Base-by-base conservation (phyloP, 1,284 basidiomycete genomes). In the Cryptococcus deneoformans region DNA sequence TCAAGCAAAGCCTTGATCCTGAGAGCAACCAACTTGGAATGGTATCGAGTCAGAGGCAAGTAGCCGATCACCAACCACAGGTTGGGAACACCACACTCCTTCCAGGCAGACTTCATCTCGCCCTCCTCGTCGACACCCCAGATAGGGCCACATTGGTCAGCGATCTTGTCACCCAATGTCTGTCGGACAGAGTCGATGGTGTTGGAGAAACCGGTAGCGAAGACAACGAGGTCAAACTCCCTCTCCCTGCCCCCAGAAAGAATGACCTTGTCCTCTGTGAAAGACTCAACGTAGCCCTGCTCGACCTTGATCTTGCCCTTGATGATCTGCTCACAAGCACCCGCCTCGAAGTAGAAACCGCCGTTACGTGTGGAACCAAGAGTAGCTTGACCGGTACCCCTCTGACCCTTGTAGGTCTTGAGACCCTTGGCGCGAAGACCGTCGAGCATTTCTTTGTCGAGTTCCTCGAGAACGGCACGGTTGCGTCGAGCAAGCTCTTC, bases 161-260 rank as follows among this genome's bases (percentile, higher is more conserved):
- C 80, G 8, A 84, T 72, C 9, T 83, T 80, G n/a, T 84, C 79
- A 0, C 81, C 81, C 20, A 82, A 62, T 4, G 64, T 66, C 65
- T 49, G 46, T 34, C 58, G 39, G 24, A 85, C 73, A 11, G 81
- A 78, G 36, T 73, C 69, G 48, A 68, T 62, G 6, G 66, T 64
- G 61, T 63, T 63, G 39, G 59, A 59, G 56, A 67, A 86, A 80
- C 86, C 86, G 8, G 85, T 87, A 3, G 85, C 84, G 70, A 85
- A 83, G 12, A 90, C 63, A 35, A 90, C 81, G 6, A 87, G 81
- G 68, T 90, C 87, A 11, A 84, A 86, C 9, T 83, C 74, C 36
- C 86, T 65, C 59, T 82, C 82, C 6, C 67, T 57, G 1, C 52
- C 66, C 9, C 62, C 68, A 29, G 14, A 42, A 9, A 70, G 59